Evolutionary conservation across 495 filamentous ascomycete species (phyloP).

Genomic region (Aspergillus panamensis): DNA sequence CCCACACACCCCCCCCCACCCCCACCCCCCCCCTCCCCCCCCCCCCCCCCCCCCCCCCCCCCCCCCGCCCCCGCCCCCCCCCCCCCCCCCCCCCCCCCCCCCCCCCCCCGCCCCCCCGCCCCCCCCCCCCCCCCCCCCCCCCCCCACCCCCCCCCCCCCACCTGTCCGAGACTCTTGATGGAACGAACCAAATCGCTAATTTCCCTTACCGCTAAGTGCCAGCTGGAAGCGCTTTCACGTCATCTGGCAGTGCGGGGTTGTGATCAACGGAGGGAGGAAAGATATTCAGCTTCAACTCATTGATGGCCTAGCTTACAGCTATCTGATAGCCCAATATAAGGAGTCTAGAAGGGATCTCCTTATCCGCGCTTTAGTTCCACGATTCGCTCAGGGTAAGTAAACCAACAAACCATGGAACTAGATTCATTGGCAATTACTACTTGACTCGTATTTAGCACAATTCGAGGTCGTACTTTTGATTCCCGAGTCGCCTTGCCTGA

Average conservation of each 20-base stretch:
- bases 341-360: neutral
- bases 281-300: neutral
- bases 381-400: neutral
- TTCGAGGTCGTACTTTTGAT: neutral
- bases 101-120: too few relatives aligned
- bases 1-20: too few relatives aligned
- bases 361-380: neutral
- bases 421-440: neutral
- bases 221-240: slow-evolving; percentile 8
- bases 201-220: slow-evolving; percentile 1
- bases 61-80: too few relatives aligned
- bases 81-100: too few relatives aligned
- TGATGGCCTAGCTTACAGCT: neutral
- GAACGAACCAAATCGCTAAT: neutral
- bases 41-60: too few relatives aligned
- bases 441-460: neutral
- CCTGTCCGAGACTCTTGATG: neutral
- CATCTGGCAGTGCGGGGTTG: slow-evolving; percentile 17
- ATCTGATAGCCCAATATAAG: neutral
- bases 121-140: too few relatives aligned
- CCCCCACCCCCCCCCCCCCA: neutral
- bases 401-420: neutral
- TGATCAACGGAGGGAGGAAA: neutral
- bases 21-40: too few relatives aligned
- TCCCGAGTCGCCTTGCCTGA: neutral